phyloP scores from a whole-genome alignment of 768 basidiomycete species.

The Calocybe indica region DNA sequence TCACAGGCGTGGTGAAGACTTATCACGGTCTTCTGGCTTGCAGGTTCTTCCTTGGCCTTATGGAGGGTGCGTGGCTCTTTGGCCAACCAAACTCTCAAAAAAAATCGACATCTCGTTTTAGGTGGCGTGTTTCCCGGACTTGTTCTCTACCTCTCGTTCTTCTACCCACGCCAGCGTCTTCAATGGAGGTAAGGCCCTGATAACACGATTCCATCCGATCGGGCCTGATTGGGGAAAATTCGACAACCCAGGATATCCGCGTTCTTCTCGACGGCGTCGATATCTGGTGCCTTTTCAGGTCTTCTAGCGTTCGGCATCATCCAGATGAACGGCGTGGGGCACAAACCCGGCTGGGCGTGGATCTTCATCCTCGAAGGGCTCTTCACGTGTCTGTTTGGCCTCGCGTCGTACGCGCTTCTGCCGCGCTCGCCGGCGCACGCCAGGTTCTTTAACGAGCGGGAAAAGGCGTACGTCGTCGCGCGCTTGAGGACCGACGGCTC shows the following conservation, averaged over 20 bases:
- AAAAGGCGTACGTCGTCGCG: conserved; percentile 40
- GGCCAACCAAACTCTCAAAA: not conserved
- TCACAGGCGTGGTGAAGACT: conserved; percentile 37
- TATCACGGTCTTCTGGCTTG: conserved; percentile 40
- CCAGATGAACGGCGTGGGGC: conserved; percentile 51
- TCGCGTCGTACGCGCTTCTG: conserved; percentile 42
- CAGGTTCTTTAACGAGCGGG: conserved; percentile 43
- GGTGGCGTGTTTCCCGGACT: conserved; percentile 56
- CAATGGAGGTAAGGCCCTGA: conserved; percentile 35
- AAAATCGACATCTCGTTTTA: conserved; percentile 11
- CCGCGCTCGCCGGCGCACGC: conserved; percentile 38
- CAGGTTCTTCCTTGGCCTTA: conserved; percentile 47
- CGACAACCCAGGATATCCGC: conserved; percentile 34
- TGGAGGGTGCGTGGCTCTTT: conserved; percentile 31
- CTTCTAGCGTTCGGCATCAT: conserved; percentile 63
- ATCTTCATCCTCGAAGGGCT: conserved; percentile 64
- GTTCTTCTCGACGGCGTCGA: conserved; percentile 47
- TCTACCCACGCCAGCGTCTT: conserved; percentile 45
- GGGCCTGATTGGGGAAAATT: not conserved
- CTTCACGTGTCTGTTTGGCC: conserved; percentile 56
- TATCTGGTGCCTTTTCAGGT: conserved; percentile 66
- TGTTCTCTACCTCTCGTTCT: conserved; percentile 51
- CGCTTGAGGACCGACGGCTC: conserved; percentile 38
- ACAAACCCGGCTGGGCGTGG: conserved; percentile 62
- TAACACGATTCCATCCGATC: not conserved